A percentile compares a stretch with the other conserved stretches of the same genome.
These are phyloP conservation scores for Calocybe cyanea DNA, from an alignment of 768 basidiomycete genomes.

Conservation along the genomic window DNA sequence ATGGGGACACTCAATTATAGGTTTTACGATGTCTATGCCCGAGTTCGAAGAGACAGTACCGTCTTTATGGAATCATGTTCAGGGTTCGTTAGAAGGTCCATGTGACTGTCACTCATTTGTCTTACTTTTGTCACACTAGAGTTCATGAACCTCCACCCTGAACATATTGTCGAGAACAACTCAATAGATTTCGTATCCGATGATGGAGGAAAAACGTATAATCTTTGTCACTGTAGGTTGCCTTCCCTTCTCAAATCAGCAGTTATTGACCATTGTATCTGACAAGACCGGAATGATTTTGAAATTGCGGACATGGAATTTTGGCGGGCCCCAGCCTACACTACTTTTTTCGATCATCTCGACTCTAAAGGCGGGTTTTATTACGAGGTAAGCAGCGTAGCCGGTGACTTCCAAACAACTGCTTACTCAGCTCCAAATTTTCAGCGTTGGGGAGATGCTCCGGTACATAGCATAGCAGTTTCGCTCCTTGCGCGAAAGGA, in stretches of 20 bases:
- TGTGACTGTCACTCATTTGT: slow-evolving; percentile 7
- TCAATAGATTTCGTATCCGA: slow-evolving; percentile 64
- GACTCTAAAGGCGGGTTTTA: slow-evolving; percentile 66
- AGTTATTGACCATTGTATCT: not conserved
- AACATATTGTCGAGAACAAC: slow-evolving; percentile 55
- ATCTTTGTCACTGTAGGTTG: slow-evolving; percentile 70
- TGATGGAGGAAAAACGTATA: slow-evolving; percentile 58
- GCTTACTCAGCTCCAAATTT: no score
- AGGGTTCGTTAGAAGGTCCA: slow-evolving; percentile 39
- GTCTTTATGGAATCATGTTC: slow-evolving; percentile 70
- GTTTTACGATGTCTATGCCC: slow-evolving; percentile 72
- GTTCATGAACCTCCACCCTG: slow-evolving; percentile 53
- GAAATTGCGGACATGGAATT: slow-evolving; percentile 71
- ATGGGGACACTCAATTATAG: slow-evolving; percentile 30
- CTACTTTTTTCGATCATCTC: slow-evolving; percentile 60
- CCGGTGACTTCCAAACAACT: no score
- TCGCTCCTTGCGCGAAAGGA: no score
- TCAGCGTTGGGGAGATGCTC: no score
- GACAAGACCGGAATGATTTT: slow-evolving; percentile 62
- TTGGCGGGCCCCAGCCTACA: slow-evolving; percentile 62
- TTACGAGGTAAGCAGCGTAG: slow-evolving; percentile 55
- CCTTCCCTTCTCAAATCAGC: slow-evolving; percentile 26
- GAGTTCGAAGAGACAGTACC: slow-evolving; percentile 79
- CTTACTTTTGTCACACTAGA: slow-evolving; percentile 33
- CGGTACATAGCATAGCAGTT: no score